Percentiles rank a stretch among this genome's conserved stretches.
Evolutionary conservation across 768 basidiomycete genomes (phyloP).

Genomic region (Leccinellum rugosiceps): DNA sequence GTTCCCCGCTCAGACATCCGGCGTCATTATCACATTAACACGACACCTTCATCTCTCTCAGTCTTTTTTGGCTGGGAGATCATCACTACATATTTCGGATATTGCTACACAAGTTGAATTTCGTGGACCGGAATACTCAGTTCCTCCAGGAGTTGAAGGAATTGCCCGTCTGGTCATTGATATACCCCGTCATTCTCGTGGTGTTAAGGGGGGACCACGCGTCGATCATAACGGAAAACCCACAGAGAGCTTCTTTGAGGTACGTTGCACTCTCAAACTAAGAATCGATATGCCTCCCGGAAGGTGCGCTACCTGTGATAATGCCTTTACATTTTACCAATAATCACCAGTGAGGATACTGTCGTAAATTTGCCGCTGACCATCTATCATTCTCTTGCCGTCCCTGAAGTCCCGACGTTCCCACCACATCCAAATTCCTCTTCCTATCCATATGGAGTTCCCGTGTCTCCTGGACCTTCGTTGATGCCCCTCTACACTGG

Average conservation of each 20-base stretch:
- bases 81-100: conserved; percentile 55
- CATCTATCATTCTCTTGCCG: conserved; percentile 60
- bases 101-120: conserved; percentile 66
- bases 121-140: conserved; percentile 70
- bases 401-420: conserved; percentile 39
- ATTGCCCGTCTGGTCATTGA: conserved; percentile 78
- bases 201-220: conserved; percentile 59
- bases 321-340: conserved; percentile 9
- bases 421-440: conserved; percentile 17
- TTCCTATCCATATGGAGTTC: conserved; percentile 18
- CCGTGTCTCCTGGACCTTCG: conserved; percentile 15
- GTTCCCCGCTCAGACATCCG: conserved; percentile 53
- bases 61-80: conserved; percentile 16
- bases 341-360: conserved; percentile 60
- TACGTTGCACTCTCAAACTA: conserved; percentile 59
- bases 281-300: conserved; percentile 65
- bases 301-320: conserved; percentile 43
- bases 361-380: conserved; percentile 59
- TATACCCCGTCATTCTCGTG: conserved; percentile 63
- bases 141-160: conserved; percentile 72
- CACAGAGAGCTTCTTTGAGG: conserved; percentile 63
- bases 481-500: conserved; percentile 10
- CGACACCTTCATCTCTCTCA: conserved; percentile 59
- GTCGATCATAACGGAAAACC: conserved; percentile 45
- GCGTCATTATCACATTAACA: conserved; percentile 56